Base-by-base conservation (phyloP, 768 basidiomycete species). In the Termitomyces eurrhizus region DNA sequence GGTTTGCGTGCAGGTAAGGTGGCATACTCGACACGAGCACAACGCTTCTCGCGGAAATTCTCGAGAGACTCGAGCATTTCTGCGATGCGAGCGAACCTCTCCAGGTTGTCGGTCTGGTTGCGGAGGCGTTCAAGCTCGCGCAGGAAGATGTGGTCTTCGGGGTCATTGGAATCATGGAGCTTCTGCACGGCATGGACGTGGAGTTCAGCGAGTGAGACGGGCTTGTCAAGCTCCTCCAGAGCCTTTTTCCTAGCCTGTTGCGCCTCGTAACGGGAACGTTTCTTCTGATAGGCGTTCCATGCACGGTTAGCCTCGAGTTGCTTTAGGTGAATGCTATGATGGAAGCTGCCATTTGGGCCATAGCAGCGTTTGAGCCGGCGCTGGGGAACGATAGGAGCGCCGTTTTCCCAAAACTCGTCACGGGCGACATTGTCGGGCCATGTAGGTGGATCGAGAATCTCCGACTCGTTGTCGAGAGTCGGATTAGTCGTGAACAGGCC, bases 91-190 rank as follows among this genome's bases (percentile, higher is more conserved):
- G 44, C 60, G 18, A 58, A 51, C n/a, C 49, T 39, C 2, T 54
- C 37, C 26, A 64, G 41, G 24, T 58, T 56, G 61, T 45, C 29
- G 39, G 49, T 52, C 39, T 61, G 57, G 16, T 36, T n/a, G 7
- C 53, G 48, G 33, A 63, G 59, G 3, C 26, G 55, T 52, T 36
- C 57, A 16, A 64, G 59, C 51, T 64, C 56, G 12, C 49, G 49
- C 29, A 66, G 24, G 52, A 64, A 60, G 44, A 64, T 62, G 3
- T 16, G 51, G 41, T 64, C 63, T 21, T 62, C 60, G 9, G 37
- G 44, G 48, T 64, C 55, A 46, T 35, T 24, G 21, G 60, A 50
- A 6, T 18, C 14, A 12, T 44, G 13, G 9, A 65, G 51, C 24
- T 60, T 39, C 16, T 48, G 18, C 4, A 35, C n/a, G 6, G 53